These are phyloP conservation scores for Scheffersomyces illinoinensis DNA, from an alignment of 1,139 yeast genomes.

Conservation along the genomic window DNA sequence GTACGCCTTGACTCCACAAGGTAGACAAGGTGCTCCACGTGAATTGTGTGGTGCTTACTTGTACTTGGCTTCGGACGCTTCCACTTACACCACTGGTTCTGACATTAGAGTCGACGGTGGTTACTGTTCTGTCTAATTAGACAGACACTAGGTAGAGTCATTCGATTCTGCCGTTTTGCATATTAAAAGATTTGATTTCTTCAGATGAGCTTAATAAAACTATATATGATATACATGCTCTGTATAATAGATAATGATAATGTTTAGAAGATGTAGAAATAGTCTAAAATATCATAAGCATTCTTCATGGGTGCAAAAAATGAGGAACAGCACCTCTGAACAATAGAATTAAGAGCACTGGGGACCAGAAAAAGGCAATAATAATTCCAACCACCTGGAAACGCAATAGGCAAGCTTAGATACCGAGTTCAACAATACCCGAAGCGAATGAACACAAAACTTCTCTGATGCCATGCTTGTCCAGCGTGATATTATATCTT, in stretches of 20 bases:
- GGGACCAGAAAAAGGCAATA: too few species aligned
- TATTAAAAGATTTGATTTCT: not conserved
- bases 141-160: not conserved
- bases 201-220: not conserved
- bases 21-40: slow-evolving; percentile 22
- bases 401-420: not conserved
- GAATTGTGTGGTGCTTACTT: slow-evolving; percentile 25
- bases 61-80: slow-evolving; percentile 27
- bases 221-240: not conserved
- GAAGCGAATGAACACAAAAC: not conserved
- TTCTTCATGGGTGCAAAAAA: not conserved
- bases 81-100: slow-evolving; percentile 47
- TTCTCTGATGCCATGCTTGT: too few species aligned
- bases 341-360: too few species aligned
- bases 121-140: slow-evolving; percentile 30
- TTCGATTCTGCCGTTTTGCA: not conserved
- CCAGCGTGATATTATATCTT: not conserved
- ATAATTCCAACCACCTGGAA: too few species aligned
- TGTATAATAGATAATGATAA: not conserved
- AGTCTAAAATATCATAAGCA: too few species aligned
- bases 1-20: slow-evolving; percentile 22
- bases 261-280: not conserved
- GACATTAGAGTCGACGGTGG: slow-evolving; percentile 52
- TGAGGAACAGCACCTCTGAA: not conserved
- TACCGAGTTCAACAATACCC: not conserved